Evolutionary conservation across 2,329 filamentous ascomycete species (phyloP), one percentile per base, ranked within the genome.

Genomic region (Rugonectria rugulosa): DNA sequence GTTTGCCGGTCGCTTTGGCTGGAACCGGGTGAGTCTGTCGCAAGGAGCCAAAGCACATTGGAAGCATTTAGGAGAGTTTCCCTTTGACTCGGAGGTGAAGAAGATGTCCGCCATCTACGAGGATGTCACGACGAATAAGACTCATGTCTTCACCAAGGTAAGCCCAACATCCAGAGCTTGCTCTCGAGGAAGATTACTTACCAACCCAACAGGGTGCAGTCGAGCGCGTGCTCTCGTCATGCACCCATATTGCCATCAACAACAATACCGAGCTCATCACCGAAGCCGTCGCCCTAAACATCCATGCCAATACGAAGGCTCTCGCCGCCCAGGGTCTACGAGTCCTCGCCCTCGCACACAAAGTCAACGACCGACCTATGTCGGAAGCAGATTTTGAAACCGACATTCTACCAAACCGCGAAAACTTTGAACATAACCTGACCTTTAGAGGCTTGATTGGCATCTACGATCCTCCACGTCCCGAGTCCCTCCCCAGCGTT

Each of bases 61-160:
- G 85, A 76, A 75, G 20, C 80, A 88, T 58, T 72, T 87, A 17
- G 83, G 84, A 1, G 89, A 91, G 64, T 90, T 88, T 53, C 88
- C 88, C 0, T 92, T 91, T 63, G 88, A 91, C 67, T 90, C 88
- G 0, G 83, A 84, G 51, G 82, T 91, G 58, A 91, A 91, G 77
- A 89, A 87, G 64, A 91, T 91, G 89, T 89, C 87, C 0, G 87
- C 90, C 26, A 84, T 90, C 41, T 89, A 88, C 69, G 68, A 79
- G 44, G 70, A 80, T 21, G 64, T 63, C 5, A 63, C 70, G 3
- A 73, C 68, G 1, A 68, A 72, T 21, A 69, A 76, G 38, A 76
- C 75, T 47, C 77, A 73, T 60, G 75, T 85, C 37, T 86, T 86
- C 65, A 86, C 84, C 48, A 88, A 87, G 66, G 86, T 54, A 26